A percentile compares a stretch with the other conserved stretches of the same genome.
These are phyloP conservation scores for Moniliophthora roreri DNA, from an alignment of 1,284 basidiomycete species.

Conservation along the genomic window DNA sequence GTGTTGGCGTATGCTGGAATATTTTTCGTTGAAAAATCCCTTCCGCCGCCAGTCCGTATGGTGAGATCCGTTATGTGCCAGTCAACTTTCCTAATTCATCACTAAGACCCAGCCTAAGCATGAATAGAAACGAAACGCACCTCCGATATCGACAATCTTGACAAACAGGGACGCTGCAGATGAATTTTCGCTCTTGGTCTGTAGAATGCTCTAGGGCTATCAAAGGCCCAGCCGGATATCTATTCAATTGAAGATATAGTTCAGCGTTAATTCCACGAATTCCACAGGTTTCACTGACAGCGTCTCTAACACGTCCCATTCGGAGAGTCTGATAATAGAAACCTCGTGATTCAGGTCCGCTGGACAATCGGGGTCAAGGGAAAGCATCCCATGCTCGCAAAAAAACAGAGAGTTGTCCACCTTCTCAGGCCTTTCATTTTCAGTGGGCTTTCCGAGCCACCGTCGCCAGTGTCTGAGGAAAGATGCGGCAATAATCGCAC, in stretches of 20 bases:
- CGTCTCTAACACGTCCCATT: conserved; percentile 61
- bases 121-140: conserved; percentile 33
- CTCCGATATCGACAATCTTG: conserved; percentile 58
- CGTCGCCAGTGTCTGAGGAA: conserved; percentile 68
- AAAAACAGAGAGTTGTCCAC: conserved; percentile 64
- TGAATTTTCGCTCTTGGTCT: conserved; percentile 33
- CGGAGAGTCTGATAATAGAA: conserved; percentile 53
- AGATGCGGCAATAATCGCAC: conserved; percentile 56
- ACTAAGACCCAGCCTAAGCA: conserved; percentile 1
- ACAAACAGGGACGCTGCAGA: conserved; percentile 57
- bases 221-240: conserved; percentile 59
- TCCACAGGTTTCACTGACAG: conserved; percentile 42
- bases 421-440: conserved; percentile 52
- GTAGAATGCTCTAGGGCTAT: conserved; percentile 51
- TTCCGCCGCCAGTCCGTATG: conserved; percentile 37
- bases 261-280: conserved; percentile 14
- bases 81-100: conserved; percentile 41
- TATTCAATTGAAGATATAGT: conserved; percentile 27
- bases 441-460: conserved; percentile 64
- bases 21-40: conserved; percentile 19
- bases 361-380: conserved; percentile 61
- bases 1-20: conserved; percentile 7
- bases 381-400: conserved; percentile 66
- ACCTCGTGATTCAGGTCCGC: conserved; percentile 56
- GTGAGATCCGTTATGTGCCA: conserved; percentile 54